phyloP scores from a whole-genome alignment of 2,329 filamentous ascomycete species.

The Coccinonectria pachysandricola region DNA sequence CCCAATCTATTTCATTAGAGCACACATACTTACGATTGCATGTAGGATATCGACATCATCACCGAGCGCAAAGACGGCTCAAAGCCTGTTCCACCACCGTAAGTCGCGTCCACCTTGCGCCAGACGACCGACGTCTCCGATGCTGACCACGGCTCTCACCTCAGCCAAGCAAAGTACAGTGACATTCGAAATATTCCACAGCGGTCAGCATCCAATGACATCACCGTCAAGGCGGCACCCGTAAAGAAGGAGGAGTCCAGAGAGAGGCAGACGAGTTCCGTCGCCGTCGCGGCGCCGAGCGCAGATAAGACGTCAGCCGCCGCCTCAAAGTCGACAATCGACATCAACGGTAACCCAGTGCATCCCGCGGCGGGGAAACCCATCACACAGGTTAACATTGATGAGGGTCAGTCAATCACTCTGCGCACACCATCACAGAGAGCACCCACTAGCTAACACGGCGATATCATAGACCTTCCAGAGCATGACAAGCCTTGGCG shows the following conservation, averaged over 20 bases:
- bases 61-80: constrained; percentile 56
- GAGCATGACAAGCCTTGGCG: constrained; percentile 92
- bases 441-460: constrained; percentile 5
- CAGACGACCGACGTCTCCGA: constrained; percentile 3
- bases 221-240: constrained; percentile 33
- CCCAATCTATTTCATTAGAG: neutral
- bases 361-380: constrained; percentile 75
- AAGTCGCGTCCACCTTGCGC: constrained; percentile 23
- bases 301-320: constrained; percentile 50
- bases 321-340: constrained; percentile 69
- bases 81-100: constrained; percentile 49
- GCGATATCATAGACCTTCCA: constrained; percentile 44
- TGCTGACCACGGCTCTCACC: constrained; percentile 4
- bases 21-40: too few species aligned
- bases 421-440: too few species aligned
- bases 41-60: constrained; percentile 60
- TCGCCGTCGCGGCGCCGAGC: constrained; percentile 30
- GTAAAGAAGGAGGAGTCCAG: constrained; percentile 36
- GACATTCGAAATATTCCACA: constrained; percentile 57
- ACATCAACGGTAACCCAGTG: constrained; percentile 72
- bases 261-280: constrained; percentile 18
- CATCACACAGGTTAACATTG: constrained; percentile 64
- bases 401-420: constrained; percentile 39
- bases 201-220: constrained; percentile 43
- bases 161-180: constrained; percentile 51